These are phyloP conservation scores for Physaria fendleri DNA, from an alignment of 345 rosid species.

Conservation along the genomic window DNA sequence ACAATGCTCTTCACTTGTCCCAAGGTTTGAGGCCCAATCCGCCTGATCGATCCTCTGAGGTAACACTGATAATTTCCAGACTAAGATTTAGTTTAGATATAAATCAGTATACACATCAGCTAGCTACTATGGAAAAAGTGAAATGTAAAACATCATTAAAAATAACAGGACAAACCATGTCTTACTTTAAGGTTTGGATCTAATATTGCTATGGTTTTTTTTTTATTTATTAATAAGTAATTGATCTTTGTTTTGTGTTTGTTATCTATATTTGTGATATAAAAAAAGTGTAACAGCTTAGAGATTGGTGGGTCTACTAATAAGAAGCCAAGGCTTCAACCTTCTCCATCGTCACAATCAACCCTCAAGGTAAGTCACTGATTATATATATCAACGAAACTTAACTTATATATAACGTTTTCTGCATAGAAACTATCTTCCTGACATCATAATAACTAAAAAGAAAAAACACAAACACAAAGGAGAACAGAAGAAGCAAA, in stretches of 20 bases:
- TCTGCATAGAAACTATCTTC: constrained; percentile 7
- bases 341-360: constrained; percentile 62
- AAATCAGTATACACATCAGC: background rate
- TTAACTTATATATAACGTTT: constrained; percentile 1
- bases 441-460: constrained; percentile 33
- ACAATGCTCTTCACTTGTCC: constrained; percentile 30
- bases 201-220: background rate
- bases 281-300: constrained; percentile 76
- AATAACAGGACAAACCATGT: background rate
- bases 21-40: constrained; percentile 58
- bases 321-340: constrained; percentile 90
- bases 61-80: constrained; percentile 18
- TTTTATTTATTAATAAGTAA: background rate
- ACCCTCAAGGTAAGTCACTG: constrained; percentile 60
- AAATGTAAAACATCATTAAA: constrained; percentile 4
- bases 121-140: background rate
- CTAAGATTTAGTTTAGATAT: too few species aligned
- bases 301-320: constrained; percentile 59
- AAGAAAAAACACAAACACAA: constrained; percentile 36
- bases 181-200: constrained; percentile 18
- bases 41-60: constrained; percentile 77
- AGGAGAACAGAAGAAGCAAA: too few species aligned
- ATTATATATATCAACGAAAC: constrained; percentile 5
- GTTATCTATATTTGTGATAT: constrained; percentile 2
- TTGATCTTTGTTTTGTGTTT: constrained; percentile 8